Evolutionary conservation across 2,329 filamentous ascomycete genomes (phyloP), one percentile per base, ranked within the genome.

Genomic region (Phialophora macrospora): DNA sequence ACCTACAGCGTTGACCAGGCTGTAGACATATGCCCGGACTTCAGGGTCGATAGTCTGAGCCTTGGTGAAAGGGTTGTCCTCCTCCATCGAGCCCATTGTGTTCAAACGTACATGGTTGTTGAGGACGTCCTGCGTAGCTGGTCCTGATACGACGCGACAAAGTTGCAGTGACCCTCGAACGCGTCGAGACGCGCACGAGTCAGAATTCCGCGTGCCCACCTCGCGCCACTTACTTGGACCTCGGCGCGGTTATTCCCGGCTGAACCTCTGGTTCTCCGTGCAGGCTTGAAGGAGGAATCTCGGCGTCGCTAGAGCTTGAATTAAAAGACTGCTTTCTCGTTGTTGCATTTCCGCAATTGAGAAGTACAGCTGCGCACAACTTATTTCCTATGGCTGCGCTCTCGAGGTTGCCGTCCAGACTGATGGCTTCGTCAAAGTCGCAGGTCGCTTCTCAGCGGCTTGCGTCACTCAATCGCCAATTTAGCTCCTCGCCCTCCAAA

Each of bases 11-110:
- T 93, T 94, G 70, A 97, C 91, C 34, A 99, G 88, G 80, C 92
- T 96, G 80, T 91, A 94, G 75, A 99, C 89, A 79, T 97, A 92
- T 30, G 93, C 93, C 75, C 93, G 90, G 74, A 97, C 92, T 81
- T 97, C 92, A 49, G 93, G 92, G 76, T 98, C 93, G 63, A 98
- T 90, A 66, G 90, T 83, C 71, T 81, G 76, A 63, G 80, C 79
- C 75, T 81, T 82, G 68, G 81, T 80, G 75, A 78, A 74, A 60
- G 75, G 75, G 44, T 74, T 72, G 65, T 80, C 78, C 63, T 77
- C 74, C 64, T 80, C 79, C 79, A 81, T 81, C 8, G 62, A 55
- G 55, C 54, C 52, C 48, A 55, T 52, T 2, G 12, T 58, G 20
- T 41, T 48, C 49, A 48, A 44, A 61, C 60, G 62, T 54, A 38